Evolutionary conservation across 192 early-diverging fungal genomes (phyloP), one percentile per base, ranked within the genome.

Genomic region (Radiomyces spectabilis): DNA sequence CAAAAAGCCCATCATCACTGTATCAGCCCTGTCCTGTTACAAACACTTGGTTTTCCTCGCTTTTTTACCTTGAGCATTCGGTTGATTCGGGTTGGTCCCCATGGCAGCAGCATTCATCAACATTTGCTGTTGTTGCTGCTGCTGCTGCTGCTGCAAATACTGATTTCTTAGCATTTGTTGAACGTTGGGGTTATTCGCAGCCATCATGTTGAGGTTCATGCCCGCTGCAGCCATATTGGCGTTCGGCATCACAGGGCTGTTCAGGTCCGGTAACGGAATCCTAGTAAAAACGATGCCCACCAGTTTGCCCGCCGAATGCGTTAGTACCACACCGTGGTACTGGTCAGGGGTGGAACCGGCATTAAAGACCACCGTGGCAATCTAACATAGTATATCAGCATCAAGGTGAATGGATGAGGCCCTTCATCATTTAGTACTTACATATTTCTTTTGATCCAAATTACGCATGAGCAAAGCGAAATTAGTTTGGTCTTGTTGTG

Each of bases 331-430:
- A 40, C 68, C 68, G 41, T 64, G 53, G 19, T 51, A 46, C 19
- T 60, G 35, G n/a, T 41, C 35, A 46, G 51, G 50, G 6, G 59
- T 53, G 0, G 40, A 38, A 2, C 48, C 47, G 3, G 53, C n/a
- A 54, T 66, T 66, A 31, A 66, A 66, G 15, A 70, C 41, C 3
- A 55, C 49, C 0, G 68, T 70, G 3, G 68, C 68, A 59, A 70
- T 63, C 66, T 69, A 45, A 22, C 38, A 18, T 18, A 16, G 21
- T 32, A 12, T 22, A 9, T 9, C 19, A 35, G 8, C 35, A 1
- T 32, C 2, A 26, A 6, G 27, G 16, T 26, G 41, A 29, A 12
- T 19, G 2, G 21, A 51, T 35, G 18, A 22, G 13, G 8, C 22
- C 12, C 26, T 5, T 16, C 33, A 16, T 27, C n/a, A 9, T 53